These are phyloP conservation scores for Acanthamoeba royreba DNA, from an alignment of 208 protist species.

Conservation along the genomic window DNA sequence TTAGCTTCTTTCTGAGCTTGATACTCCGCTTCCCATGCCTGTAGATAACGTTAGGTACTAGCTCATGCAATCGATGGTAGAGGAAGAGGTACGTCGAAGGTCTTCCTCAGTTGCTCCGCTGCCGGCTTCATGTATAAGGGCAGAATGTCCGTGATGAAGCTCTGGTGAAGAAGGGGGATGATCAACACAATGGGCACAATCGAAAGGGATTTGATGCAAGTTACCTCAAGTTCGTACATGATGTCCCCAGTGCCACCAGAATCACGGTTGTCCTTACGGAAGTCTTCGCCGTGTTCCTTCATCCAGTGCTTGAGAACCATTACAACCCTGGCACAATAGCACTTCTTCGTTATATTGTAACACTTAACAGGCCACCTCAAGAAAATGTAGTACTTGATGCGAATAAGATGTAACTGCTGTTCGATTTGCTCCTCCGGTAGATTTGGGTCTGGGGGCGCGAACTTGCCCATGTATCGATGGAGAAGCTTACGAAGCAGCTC, in stretches of 20 bases:
- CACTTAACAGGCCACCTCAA: too few relatives aligned
- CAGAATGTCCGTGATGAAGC: background rate
- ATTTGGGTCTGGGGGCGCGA: background rate
- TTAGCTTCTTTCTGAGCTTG: background rate
- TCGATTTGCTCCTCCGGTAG: background rate
- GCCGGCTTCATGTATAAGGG: slow-evolving; percentile 8
- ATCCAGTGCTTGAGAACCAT: slow-evolving; percentile 26
- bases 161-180: background rate
- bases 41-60: background rate
- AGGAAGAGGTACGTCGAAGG: background rate
- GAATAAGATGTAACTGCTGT: background rate
- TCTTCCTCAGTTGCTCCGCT: background rate
- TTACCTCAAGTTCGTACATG: background rate
- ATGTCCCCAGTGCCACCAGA: background rate
- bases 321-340: background rate
- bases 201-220: too few relatives aligned
- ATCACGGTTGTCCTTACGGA: background rate
- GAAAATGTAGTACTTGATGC: slow-evolving; percentile 35
- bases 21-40: background rate
- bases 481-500: slow-evolving; percentile 18
- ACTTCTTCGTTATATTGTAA: too few relatives aligned
- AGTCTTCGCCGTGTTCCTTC: background rate
- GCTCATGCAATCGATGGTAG: background rate
- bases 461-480: background rate
- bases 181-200: too few relatives aligned